Base-by-base conservation (phyloP, 1,284 basidiomycete genomes). In the Sporisorium scitamineum region DNA sequence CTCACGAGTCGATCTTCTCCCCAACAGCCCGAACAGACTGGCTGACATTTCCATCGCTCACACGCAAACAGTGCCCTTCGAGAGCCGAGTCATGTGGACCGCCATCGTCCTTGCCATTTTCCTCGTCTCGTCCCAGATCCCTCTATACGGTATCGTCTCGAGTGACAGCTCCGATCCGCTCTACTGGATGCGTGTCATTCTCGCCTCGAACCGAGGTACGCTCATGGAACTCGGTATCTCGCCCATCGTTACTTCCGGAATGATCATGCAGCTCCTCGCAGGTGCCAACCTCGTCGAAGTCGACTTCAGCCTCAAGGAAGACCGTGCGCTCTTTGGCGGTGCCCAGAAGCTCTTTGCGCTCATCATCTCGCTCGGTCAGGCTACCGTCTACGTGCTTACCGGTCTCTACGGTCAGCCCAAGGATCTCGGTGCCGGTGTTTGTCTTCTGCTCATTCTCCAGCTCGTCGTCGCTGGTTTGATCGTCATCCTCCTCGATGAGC, bases 241-340 rank as follows among this genome's bases (percentile, higher is more conserved):
- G 51, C 96, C 97, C 63, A 97, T 98, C 86, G 91, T 99, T 84
- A 99, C 96, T 14, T 84, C 82, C 47, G 96, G 96, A 82, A 99
- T 98, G 96, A 98, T 98, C 88, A 98, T 99, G 94, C 96, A 99
- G 87, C 91, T 99, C 54, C 90, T 99, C 73, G 95, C 96, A 20
- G 96, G 96, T 69, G 96, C 97, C 56, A 97, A 95, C 87, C 89
- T 99, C 82, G 93, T 99, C 85, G 96, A 99, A 76, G 94, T 99
- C 80, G 96, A 99, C 88, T 98, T 97, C 86, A 91, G 91, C 75
- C 88, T 99, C 85, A 97, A 98, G 90, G 96, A 99, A 87, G 96
- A 99, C 86, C 90, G 96, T 58, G 95, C 94, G 22, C 88, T 99
- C 62, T 98, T 98, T 85, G 93, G 94, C 79, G 94, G 93, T 78